These are phyloP conservation scores for Ustilago tritici DNA, from an alignment of 1,284 basidiomycete genomes.

Conservation along the genomic window DNA sequence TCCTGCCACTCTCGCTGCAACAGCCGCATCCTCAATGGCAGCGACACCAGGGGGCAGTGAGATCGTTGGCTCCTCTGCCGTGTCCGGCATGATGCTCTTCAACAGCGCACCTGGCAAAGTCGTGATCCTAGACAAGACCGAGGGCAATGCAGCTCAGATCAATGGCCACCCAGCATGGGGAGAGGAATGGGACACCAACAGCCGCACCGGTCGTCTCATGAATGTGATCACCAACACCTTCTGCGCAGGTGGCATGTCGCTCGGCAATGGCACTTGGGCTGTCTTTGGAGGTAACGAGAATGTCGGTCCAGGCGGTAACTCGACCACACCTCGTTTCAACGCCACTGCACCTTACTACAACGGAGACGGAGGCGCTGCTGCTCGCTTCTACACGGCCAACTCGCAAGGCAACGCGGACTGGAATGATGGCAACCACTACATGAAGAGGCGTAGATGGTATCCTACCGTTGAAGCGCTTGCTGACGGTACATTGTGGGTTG, in stretches of 20 bases:
- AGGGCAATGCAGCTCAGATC: conserved; percentile 63
- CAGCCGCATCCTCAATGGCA: conserved; percentile 30
- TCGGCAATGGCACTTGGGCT: conserved; percentile 68
- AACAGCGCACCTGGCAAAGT: conserved; percentile 60
- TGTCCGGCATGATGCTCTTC: conserved; percentile 65
- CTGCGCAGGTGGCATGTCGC: conserved; percentile 66
- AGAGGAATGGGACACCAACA: conserved; percentile 48
- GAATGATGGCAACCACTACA: conserved; percentile 39
- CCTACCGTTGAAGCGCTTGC: conserved; percentile 48
- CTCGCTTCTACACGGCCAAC: conserved; percentile 45
- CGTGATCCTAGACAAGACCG: conserved; percentile 70
- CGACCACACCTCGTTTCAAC: conserved; percentile 34
- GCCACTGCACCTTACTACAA: conserved; percentile 35
- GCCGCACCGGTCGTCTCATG: conserved; percentile 52
- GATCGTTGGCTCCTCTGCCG: conserved; percentile 51
- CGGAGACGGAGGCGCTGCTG: conserved; percentile 45
- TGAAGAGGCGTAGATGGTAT: conserved; percentile 45
- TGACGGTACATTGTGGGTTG: conserved; percentile 44
- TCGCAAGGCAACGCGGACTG: conserved; percentile 22
- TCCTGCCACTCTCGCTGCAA: conserved; percentile 19
- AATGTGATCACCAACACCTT: conserved; percentile 69
- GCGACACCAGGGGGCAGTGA: conserved; percentile 49
- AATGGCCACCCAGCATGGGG: conserved; percentile 59
- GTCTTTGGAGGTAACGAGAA: conserved; percentile 68
- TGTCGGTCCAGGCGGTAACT: conserved; percentile 58